phyloP scores from a whole-genome alignment of 2,329 filamentous ascomycete species.

The Penicillium fuscoglaucum region DNA sequence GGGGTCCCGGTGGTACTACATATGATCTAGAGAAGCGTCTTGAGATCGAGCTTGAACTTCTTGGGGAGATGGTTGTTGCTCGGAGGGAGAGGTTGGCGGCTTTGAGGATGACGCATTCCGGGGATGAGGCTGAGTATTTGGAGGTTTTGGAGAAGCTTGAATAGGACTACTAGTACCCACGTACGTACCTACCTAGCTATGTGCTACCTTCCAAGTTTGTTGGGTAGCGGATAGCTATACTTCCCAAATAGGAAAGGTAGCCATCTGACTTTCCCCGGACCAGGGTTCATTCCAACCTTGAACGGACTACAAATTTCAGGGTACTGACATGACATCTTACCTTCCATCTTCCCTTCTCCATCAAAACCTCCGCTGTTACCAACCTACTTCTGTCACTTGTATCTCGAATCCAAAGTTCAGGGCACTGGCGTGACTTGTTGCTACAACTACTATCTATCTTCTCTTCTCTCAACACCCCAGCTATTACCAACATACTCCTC shows the following conservation, averaged over 20 bases:
- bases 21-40: background rate
- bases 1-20: background rate
- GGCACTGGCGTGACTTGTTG: too few relatives aligned
- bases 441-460: too few relatives aligned
- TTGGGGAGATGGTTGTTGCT: background rate
- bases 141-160: background rate
- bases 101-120: background rate
- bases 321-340: background rate
- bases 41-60: conserved; percentile 1
- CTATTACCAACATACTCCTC: too few relatives aligned
- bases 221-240: background rate
- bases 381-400: background rate
- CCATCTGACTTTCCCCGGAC: background rate
- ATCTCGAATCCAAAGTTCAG: too few relatives aligned
- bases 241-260: background rate
- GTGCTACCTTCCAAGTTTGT: background rate
- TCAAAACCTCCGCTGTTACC: background rate
- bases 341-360: background rate
- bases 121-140: background rate
- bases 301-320: background rate
- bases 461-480: too few relatives aligned
- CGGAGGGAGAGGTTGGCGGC: background rate
- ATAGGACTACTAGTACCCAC: background rate
- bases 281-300: background rate
- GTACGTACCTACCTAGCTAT: background rate